These are phyloP conservation scores for Metarhizium brunneum DNA, from an alignment of 2,329 filamentous ascomycete genomes.

Conservation along the genomic window DNA sequence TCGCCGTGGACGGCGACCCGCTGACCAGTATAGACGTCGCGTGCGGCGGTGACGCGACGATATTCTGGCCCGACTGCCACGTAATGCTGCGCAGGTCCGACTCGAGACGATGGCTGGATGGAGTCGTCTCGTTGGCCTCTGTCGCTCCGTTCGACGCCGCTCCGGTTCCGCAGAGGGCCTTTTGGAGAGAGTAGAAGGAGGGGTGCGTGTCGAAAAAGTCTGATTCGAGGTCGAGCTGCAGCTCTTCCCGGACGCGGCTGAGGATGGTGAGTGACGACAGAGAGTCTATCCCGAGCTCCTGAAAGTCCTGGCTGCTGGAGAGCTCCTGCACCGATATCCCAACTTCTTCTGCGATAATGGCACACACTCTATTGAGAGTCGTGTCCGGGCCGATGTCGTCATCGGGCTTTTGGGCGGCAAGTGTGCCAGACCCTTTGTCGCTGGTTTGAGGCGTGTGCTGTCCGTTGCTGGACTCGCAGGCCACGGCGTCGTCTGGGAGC, in stretches of 20 bases:
- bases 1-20: conserved; percentile 3
- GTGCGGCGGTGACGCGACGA: not conserved
- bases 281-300: not conserved
- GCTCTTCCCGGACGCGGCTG: not conserved
- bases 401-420: no score
- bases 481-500: no score
- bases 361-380: not conserved
- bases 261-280: not conserved
- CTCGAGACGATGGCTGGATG: no score
- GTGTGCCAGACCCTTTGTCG: no score
- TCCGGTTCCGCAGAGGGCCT: not conserved
- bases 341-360: not conserved
- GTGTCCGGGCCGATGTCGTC: no score
- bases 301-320: not conserved
- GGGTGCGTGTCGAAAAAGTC: not conserved
- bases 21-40: conserved; percentile 11
- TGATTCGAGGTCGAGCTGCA: not conserved
- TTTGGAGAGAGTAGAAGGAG: not conserved
- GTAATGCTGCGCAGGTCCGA: no score
- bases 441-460: no score
- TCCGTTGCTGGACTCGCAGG: no score
- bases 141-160: not conserved
- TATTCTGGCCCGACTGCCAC: no score
- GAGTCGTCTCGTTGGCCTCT: not conserved
- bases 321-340: not conserved